Percentiles rank a stretch among this genome's conserved stretches.
These are phyloP conservation scores for Fusarium sp. DNA, from an alignment of 2,329 filamentous ascomycete species.

Conservation along the genomic window DNA sequence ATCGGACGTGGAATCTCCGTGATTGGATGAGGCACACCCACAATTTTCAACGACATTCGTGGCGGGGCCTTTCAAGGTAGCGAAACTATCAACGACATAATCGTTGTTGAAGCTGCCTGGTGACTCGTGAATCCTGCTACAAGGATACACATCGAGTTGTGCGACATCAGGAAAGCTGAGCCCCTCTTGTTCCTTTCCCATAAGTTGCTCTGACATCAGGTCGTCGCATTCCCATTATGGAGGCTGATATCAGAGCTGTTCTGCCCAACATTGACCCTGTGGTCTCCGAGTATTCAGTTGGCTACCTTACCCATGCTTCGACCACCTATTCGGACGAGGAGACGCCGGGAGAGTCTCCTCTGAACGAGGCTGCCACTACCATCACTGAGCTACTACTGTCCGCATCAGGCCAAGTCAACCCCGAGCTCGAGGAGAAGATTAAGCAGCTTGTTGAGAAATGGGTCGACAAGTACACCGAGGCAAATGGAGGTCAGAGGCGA, in stretches of 20 bases:
- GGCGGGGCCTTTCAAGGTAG: slow-evolving; percentile 39
- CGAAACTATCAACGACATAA: slow-evolving; percentile 29
- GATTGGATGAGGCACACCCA: slow-evolving; percentile 31
- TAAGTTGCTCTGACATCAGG: background rate
- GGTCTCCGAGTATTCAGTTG: slow-evolving; percentile 90
- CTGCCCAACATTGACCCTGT: slow-evolving; percentile 89
- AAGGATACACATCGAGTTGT: background rate
- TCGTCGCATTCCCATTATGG: slow-evolving; percentile 67
- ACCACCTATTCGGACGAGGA: slow-evolving; percentile 82
- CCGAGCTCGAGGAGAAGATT: slow-evolving; percentile 79
- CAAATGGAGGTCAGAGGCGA: slow-evolving; percentile 76
- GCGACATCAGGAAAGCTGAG: background rate
- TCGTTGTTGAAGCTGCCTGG: slow-evolving; percentile 7
- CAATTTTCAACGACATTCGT: slow-evolving; percentile 45
- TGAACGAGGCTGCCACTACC: slow-evolving; percentile 83
- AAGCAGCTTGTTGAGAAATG: slow-evolving; percentile 89
- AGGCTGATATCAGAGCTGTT: slow-evolving; percentile 84
- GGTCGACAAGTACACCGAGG: slow-evolving; percentile 81
- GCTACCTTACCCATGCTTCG: slow-evolving; percentile 93
- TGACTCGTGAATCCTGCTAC: background rate
- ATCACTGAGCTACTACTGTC: slow-evolving; percentile 92
- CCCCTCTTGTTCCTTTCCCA: background rate
- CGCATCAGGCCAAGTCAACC: slow-evolving; percentile 84
- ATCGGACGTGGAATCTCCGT: slow-evolving; percentile 34
- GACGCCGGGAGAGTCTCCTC: slow-evolving; percentile 73